Base-by-base conservation (phyloP, 768 basidiomycete species). In the Galerina marginata region DNA sequence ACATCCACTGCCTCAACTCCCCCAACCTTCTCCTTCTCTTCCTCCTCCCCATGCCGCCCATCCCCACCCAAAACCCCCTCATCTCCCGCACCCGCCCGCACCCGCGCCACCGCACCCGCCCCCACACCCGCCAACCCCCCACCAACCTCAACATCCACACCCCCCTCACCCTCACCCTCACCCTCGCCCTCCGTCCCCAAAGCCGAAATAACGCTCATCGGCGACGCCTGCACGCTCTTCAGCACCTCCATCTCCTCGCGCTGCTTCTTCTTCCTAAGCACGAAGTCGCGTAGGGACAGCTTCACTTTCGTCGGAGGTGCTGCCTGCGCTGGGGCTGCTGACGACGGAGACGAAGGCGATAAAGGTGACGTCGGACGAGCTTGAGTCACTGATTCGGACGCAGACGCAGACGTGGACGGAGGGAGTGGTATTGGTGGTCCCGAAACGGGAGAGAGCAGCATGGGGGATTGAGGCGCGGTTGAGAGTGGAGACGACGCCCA, bases 281-380 rank as follows among this genome's bases (percentile, higher is more conserved):
- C 83, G 64, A 86, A 87, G 60, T 87, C 86, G 61, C 81, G 83
- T 54, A 87, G 66, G 0, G 86, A 83, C 69, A 86, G 80, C 61
- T 85, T 84, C 50, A 86, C 84, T 40, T 83, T 83, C 6, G 73
- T 73, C 33, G 48, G 60, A 11, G 54, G 20, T 4, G 42, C 25
- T 43, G 14, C 15, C 12, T 43, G 42, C 16, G 42, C 12, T 14
- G 14, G 42, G 16, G 42, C 42, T 6, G 42, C 15, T 14, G 42
- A 6, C 6, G 16, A 14, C 12, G 42, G 42, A 43, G 42, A 43
- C 3, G 42, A 43, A 43, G 42, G 42, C 3, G 42, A 43, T 14
- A 14, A 43, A 11, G 42, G 42, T 6, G 42, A 43, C 16, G 42
- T 3, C 3, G 42, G 42, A 43, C 42, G 16, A 3, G 42, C 42